Conservation (phyloP, 164 flowering plant genomes). For the Cinnamomum chago region DNA sequence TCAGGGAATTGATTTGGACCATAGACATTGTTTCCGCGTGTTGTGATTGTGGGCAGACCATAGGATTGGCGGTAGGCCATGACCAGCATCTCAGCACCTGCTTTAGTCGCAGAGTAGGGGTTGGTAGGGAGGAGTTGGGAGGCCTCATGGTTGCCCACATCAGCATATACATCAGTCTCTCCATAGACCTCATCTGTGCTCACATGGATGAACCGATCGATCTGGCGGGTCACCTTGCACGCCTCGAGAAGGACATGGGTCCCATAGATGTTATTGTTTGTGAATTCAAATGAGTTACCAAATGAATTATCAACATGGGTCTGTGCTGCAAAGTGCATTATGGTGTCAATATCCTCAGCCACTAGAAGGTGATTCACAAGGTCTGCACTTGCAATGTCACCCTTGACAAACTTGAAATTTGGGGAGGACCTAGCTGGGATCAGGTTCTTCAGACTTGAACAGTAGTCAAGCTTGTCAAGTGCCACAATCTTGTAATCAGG, state of each 20-base stretch:
- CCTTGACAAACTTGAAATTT: conserved; percentile 28
- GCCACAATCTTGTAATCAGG: conserved; percentile 23
- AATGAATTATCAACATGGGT: conserved; percentile 28
- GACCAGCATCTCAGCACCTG: conserved; percentile 30
- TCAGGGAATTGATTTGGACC: conserved; percentile 30
- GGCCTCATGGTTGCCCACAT: conserved; percentile 23
- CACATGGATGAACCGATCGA: conserved; percentile 24
- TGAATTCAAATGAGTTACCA: conserved; percentile 29
- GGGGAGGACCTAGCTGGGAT: conserved; percentile 17
- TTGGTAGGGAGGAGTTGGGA: conserved; percentile 32
- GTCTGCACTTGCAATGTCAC: conserved; percentile 22
- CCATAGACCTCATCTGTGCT: conserved; percentile 31
- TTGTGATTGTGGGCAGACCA: conserved; percentile 20
- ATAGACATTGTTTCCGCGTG: conserved; percentile 28
- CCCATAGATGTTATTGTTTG: conserved; percentile 24
- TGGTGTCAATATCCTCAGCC: conserved; percentile 23
- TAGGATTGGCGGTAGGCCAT: conserved; percentile 27
- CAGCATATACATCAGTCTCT: conserved; percentile 15
- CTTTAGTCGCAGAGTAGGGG: conserved; percentile 27
- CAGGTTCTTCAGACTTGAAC: conserved; percentile 26
- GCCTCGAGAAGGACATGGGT: conserved; percentile 29
- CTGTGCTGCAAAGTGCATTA: conserved; percentile 31
- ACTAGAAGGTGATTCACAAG: conserved; percentile 25
- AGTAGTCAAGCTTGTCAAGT: conserved; percentile 26
- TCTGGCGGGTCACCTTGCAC: conserved; percentile 21